A percentile compares a stretch with the other conserved stretches of the same genome.
Evolutionary conservation across 2,329 filamentous ascomycete species (phyloP).

Genomic region (Chaetomiaceae sp.): DNA sequence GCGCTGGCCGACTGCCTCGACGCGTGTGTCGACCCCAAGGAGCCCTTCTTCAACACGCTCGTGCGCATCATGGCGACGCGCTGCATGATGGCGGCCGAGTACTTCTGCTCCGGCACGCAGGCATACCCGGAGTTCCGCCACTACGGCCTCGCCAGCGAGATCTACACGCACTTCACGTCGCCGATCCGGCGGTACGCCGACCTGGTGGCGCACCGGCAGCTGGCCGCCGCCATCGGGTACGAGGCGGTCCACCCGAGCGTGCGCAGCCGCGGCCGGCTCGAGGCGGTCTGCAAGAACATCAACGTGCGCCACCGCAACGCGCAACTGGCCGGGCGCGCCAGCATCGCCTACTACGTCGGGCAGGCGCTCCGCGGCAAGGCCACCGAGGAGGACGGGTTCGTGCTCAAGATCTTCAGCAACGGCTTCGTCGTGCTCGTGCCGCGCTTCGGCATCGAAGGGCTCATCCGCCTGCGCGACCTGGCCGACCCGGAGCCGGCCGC

Average conservation of each 20-base stretch:
- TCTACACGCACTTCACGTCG: slow-evolving; percentile 98
- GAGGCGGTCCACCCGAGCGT: slow-evolving; percentile 76
- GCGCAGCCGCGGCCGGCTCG: slow-evolving; percentile 75
- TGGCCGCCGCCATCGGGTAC: slow-evolving; percentile 92
- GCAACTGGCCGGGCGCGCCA: slow-evolving; percentile 88
- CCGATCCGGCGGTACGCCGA: slow-evolving; percentile 98
- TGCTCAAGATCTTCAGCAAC: slow-evolving; percentile 97
- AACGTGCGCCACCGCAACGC: slow-evolving; percentile 96
- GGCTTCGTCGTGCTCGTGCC: slow-evolving; percentile 96
- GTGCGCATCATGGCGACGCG: slow-evolving; percentile 95
- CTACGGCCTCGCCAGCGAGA: slow-evolving; percentile 91
- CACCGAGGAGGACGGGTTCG: slow-evolving; percentile 82
- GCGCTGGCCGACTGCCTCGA: slow-evolving; percentile 93
- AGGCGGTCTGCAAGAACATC: slow-evolving; percentile 96
- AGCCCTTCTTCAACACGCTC: slow-evolving; percentile 98
- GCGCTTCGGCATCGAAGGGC: slow-evolving; percentile 86
- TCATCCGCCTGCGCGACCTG: slow-evolving; percentile 81
- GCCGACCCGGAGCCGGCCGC: slow-evolving; percentile 71
- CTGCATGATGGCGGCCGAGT: slow-evolving; percentile 99
- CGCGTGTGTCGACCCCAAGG: slow-evolving; percentile 65
- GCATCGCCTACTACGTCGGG: slow-evolving; percentile 95
- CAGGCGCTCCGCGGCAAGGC: slow-evolving; percentile 79
- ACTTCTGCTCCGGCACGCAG: slow-evolving; percentile 92
- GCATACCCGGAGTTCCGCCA: slow-evolving; percentile 92
- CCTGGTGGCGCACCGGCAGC: slow-evolving; percentile 85